A percentile compares a stretch with the other conserved stretches of the same genome.
Evolutionary conservation across 2,329 filamentous ascomycete genomes (phyloP).

Genomic region (Albophoma yamanashiensis): DNA sequence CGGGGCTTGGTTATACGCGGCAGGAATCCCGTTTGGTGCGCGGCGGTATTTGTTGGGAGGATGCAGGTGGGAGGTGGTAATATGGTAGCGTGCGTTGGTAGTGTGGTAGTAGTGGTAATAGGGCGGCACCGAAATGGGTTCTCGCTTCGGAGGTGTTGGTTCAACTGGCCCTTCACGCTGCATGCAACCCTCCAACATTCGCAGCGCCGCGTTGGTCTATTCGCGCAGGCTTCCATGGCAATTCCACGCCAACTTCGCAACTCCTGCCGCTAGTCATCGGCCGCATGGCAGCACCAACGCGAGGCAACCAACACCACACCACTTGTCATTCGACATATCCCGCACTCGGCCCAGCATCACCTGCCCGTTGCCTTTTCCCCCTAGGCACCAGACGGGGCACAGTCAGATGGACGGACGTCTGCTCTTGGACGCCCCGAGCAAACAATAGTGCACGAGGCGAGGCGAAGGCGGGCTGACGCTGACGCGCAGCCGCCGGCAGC

Average conservation of each 20-base stretch:
- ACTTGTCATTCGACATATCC: not conserved
- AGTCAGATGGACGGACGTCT: not conserved
- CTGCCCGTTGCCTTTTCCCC: not conserved
- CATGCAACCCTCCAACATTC: not conserved
- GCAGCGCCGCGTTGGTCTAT: no score
- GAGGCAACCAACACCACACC: not conserved
- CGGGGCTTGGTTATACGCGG: not conserved
- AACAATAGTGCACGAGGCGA: not conserved
- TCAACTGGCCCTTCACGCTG: not conserved
- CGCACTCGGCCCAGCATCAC: not conserved
- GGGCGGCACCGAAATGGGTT: not conserved
- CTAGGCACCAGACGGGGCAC: not conserved
- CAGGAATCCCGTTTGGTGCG: no score
- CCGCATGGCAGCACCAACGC: not conserved
- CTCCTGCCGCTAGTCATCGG: not conserved
- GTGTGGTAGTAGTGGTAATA: no score
- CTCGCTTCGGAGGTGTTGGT: not conserved
- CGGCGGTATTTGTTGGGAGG: no score
- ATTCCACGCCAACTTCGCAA: not conserved
- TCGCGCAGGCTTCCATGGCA: not conserved
- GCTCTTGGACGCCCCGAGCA: not conserved
- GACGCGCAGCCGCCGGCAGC: not conserved
- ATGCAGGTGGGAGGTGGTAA: no score
- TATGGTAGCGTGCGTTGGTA: no score
- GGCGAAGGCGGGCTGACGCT: not conserved